Evolutionary conservation across 345 rosid species (phyloP), one percentile per base, ranked within the genome.

Genomic region (Lenwebbia sp.): DNA sequence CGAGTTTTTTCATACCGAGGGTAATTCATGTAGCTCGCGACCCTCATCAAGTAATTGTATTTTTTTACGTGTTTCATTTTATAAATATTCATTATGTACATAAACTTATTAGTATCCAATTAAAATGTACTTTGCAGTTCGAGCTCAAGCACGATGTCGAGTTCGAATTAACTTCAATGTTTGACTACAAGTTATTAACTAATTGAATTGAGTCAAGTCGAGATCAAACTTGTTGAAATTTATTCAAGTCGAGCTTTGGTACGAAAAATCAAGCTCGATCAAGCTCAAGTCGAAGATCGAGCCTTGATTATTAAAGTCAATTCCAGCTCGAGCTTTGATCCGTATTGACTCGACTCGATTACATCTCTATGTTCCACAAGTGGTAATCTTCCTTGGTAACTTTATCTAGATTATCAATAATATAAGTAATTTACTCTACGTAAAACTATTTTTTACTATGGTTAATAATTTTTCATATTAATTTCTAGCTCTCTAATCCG

Each of bases 51-150:
- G 0, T 62, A 28, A 62, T 62, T 30, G 33, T 0, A 30, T 14
- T 62, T 5, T 5, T 53, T 28, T 33, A 62, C 7, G 0, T 30
- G 22, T 14, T 28, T 58, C 21, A 60, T 26, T 26, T 57, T 4
- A 57, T 12, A 57, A 58, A 60, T 28, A 28, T 28, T 28, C 13
- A 0, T 13, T 28, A 8, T n/a, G 74, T 6, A 28, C 37, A 13
- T 58, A 0, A 0, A 6, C 74, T 60, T 60, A 28, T 28, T 2
- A 60, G 7, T 0, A 6, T n/a, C 14, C 40, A 62, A 62, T 28
- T 62, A 62, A 28, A 62, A 62, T 3, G 40, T 62, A 28, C 10
- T 28, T 62, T 14, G 30, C 28, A 62, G 40, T 62, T 62, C 22
- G 5, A 1, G 40, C 22, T 28, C 75, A 62, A 28, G 75, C 75